Evolutionary conservation across 202 grass and related monocot genomes (phyloP), one percentile per base, ranked within the genome.

Genomic region (Zizania palustris): DNA sequence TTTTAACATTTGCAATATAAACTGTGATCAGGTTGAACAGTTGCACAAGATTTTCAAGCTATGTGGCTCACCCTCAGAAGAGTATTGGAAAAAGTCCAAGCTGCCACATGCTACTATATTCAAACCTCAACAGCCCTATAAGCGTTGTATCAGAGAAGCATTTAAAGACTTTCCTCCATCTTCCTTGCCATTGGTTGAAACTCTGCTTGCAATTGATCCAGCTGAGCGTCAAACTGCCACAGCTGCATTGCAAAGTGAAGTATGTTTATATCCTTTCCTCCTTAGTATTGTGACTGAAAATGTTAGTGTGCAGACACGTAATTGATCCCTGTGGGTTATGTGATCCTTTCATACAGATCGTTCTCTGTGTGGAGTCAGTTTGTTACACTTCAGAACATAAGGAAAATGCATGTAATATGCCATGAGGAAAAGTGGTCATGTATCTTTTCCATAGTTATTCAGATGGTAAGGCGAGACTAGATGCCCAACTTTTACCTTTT

Each of bases 21-120:
- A 15, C 51, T 87, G 14, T 80, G 46, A 72, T 46, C 83, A 95
- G 92, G 88, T 95, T 55, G 88, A 95, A 54, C 91, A 93, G 77
- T 79, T 93, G 79, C 91, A 93, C 77, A 93, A 89, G 40, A 93
- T 93, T 85, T 93, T 93, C 70, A 93, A 93, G 82, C 67, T 93
- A 74, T 93, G 91, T 77, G 91, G 91, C 38, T 93, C 88, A 46
- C 91, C 91, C 69, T 83, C 88, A 39, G 91, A 93, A 40, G 88
- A 90, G 45, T 93, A 88, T 71, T 93, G 91, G 91, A 93, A 93
- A 66, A 93, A 90, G 60, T 88, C 82, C 71, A 93, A 88, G 77
- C 73, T 93, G 55, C 91, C 91, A 1, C 87, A 90, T 83, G 91
- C 91, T 6, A 88, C 91, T 68, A 85, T 90, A 75, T 89, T 93